These are phyloP conservation scores for Erigeron philadelphicus DNA, from an alignment of 140 eudicot species.

Conservation along the genomic window DNA sequence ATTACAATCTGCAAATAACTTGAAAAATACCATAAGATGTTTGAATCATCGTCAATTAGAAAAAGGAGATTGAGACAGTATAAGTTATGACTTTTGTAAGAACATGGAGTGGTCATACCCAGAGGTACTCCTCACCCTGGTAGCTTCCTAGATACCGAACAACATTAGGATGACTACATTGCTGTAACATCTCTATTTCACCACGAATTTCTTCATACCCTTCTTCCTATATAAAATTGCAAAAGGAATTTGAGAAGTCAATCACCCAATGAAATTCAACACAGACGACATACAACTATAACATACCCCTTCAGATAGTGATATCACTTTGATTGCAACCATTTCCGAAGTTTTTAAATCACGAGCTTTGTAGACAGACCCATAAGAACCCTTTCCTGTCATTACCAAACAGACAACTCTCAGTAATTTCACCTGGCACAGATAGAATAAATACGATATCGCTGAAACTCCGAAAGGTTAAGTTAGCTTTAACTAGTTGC, in stretches of 20 bases:
- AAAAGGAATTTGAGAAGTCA: not conserved
- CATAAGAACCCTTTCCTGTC: constrained; percentile 95
- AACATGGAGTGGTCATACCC: constrained; percentile 50
- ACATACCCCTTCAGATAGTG: constrained; percentile 90
- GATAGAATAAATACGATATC: constrained; percentile 1
- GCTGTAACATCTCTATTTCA: constrained; percentile 98
- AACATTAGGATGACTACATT: constrained; percentile 98
- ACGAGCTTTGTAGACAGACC: constrained; percentile 97
- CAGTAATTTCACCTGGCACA: constrained; percentile 20
- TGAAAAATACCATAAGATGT: constrained; percentile 18
- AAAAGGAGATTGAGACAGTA: not conserved
- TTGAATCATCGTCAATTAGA: constrained; percentile 14
- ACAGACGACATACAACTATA: not conserved
- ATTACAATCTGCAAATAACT: constrained; percentile 80
- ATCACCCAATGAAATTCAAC: constrained; percentile 26
- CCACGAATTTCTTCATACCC: constrained; percentile 98
- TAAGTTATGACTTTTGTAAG: not conserved
- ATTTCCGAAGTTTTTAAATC: constrained; percentile 89
- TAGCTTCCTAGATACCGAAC: constrained; percentile 97
- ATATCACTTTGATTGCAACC: constrained; percentile 98
- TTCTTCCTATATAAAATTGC: constrained; percentile 53
- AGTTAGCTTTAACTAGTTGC: constrained; percentile 4
- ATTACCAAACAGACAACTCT: constrained; percentile 22
- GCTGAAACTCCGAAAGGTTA: not conserved
- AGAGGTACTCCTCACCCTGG: constrained; percentile 93